Percentiles rank a stretch among this genome's conserved stretches.
These are phyloP conservation scores for Sugiyamaella floridensis DNA, from an alignment of 805 yeast genomes.

Conservation along the genomic window DNA sequence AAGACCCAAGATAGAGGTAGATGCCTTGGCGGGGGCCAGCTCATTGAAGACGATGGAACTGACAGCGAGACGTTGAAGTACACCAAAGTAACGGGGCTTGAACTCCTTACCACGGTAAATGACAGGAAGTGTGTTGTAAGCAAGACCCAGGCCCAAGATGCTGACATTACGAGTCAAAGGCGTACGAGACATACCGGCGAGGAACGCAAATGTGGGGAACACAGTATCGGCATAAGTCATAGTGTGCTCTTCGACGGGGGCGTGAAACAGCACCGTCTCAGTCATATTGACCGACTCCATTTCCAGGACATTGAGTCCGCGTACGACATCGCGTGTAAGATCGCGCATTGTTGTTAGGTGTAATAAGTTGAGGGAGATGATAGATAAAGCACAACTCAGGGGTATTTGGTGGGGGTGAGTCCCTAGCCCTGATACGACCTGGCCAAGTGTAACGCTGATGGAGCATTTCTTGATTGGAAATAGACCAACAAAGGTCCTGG, in stretches of 20 bases:
- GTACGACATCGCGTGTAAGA: constrained; percentile 22
- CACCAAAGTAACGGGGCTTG: constrained; percentile 24
- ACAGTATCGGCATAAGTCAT: constrained; percentile 28
- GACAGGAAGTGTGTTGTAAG: constrained; percentile 20
- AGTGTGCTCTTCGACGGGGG: constrained; percentile 18
- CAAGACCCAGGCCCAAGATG: constrained; percentile 27
- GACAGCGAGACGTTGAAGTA: constrained; percentile 27
- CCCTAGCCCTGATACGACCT: no score
- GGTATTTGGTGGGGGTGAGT: no score
- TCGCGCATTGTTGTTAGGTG: constrained; percentile 19
- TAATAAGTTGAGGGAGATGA: neutral
- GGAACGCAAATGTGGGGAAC: constrained; percentile 27
- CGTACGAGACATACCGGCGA: constrained; percentile 24
- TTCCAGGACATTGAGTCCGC: constrained; percentile 27
- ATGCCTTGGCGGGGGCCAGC: constrained; percentile 7
- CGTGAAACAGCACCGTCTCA: constrained; percentile 17
- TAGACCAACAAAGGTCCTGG: no score
- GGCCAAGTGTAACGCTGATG: no score
- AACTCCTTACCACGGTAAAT: constrained; percentile 2
- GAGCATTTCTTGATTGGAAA: no score
- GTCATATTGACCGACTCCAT: constrained; percentile 25
- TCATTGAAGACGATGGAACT: constrained; percentile 20
- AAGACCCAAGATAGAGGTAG: neutral
- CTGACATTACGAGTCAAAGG: constrained; percentile 15
- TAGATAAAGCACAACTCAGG: no score